phyloP scores from a whole-genome alignment of 768 basidiomycete genomes.

The Arthromyces matolae region DNA sequence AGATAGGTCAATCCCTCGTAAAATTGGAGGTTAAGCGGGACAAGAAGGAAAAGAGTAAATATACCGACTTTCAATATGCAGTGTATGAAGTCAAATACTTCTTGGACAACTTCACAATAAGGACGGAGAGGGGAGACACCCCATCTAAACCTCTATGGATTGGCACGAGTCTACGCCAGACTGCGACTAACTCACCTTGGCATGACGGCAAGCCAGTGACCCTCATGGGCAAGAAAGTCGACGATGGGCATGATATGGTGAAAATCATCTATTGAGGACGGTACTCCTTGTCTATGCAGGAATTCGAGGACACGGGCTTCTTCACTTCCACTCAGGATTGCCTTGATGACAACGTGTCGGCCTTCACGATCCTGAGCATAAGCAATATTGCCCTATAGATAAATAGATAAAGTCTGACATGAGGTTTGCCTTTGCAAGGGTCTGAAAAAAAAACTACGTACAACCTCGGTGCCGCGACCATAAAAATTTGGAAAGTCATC shows the following conservation, averaged over 20 bases:
- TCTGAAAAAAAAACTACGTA: background rate
- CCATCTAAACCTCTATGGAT: too few relatives aligned
- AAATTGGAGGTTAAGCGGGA: background rate
- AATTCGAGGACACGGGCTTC: slow-evolving; percentile 1
- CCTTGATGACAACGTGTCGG: slow-evolving; percentile 11
- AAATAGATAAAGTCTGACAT: too few relatives aligned
- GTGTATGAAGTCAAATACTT: slow-evolving; percentile 12
- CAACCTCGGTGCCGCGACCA: background rate
- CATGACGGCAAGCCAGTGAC: slow-evolving; percentile 26
- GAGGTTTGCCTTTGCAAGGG: too few relatives aligned
- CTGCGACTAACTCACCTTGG: slow-evolving; percentile 24
- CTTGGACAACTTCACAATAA: background rate
- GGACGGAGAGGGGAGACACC: background rate
- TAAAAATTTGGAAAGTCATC: background rate
- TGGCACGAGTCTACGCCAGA: too few relatives aligned
- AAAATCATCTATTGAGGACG: background rate
- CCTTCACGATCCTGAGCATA: slow-evolving; percentile 8
- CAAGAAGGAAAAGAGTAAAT: background rate
- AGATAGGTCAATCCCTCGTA: slow-evolving; percentile 18
- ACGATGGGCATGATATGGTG: slow-evolving; percentile 19
- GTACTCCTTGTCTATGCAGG: background rate
- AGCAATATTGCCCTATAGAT: background rate
- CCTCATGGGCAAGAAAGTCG: slow-evolving; percentile 20
- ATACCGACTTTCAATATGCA: slow-evolving; percentile 16
- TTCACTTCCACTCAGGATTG: background rate